Evolutionary conservation across 148 eudicot species (phyloP), one percentile per base, ranked within the genome.

Genomic region (Cornus florida): DNA sequence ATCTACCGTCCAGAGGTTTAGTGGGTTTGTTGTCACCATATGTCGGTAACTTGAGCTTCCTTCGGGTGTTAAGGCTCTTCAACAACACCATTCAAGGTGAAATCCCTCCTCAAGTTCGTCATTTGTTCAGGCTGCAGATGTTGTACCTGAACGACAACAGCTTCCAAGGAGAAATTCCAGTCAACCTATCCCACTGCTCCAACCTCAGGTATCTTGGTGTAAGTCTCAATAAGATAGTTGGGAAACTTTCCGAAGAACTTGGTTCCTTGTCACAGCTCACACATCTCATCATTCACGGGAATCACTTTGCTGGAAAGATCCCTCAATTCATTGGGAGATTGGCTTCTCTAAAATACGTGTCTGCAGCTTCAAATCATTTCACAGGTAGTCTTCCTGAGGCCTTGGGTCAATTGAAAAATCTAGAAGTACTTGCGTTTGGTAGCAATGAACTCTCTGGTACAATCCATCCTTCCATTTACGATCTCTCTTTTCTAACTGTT

Each of bases 41-140:
- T 16, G 69, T 83, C 48, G 82, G 85, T 13, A 79, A 83, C 80
- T 28, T 83, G 16, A 83, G 85, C 24, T 83, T 83, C 28, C 82
- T 83, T 14, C 59, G 24, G 5, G 28, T n/a, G n/a, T 24, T 83
- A 0, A 22, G 3, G 5, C 16, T 10, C 24, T 64, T 48, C 13
- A 70, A 33, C 20, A 31, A 31, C 16, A 70, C 20, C 43, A 48
- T 70, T 39, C 41, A 24, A 9, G 43, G 73, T 33, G 11, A 9
- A 11, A 3, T 70, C 3, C 84, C 84, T 1, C 71, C 78, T 1
- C 62, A 77, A 59, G 1, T 82, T 3, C 78, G 84, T 4, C 70
- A 60, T 38, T 33, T 82, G 2, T 20, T 3, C 11, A 78, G 77
- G 62, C 41, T 82, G 6, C 23, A 33, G 41, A 22, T 0, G 1